Evolutionary conservation across 768 basidiomycete species (phyloP).

Genomic region (Termitomyces sp.): DNA sequence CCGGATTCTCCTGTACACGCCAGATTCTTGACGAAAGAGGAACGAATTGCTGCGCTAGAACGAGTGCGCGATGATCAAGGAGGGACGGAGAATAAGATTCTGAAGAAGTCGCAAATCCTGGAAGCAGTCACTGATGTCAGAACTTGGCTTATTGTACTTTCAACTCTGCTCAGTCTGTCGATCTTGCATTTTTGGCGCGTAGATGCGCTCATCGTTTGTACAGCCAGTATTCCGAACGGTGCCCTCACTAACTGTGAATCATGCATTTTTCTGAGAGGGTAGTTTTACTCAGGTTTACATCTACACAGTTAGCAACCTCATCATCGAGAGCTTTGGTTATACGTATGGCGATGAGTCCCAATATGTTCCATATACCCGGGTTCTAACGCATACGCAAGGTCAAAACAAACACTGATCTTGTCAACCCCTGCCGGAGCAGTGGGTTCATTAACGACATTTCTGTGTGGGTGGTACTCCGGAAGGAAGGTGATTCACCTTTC

Average conservation of each 20-base stretch:
- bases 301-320: slow-evolving; percentile 48
- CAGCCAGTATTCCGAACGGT: slow-evolving; percentile 65
- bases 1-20: slow-evolving; percentile 65
- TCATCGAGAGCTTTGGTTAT: slow-evolving; percentile 61
- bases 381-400: slow-evolving; percentile 23
- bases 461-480: slow-evolving; percentile 64
- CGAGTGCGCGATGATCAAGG: slow-evolving; percentile 63
- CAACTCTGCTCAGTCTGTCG: slow-evolving; percentile 50
- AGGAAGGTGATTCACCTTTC: slow-evolving; percentile 35
- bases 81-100: slow-evolving; percentile 53
- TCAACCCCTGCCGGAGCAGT: slow-evolving; percentile 52
- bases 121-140: slow-evolving; percentile 54
- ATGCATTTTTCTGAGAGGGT: neutral
- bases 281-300: neutral
- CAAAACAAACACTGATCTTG: slow-evolving; percentile 55
- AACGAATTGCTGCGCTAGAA: slow-evolving; percentile 57
- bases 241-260: slow-evolving; percentile 56
- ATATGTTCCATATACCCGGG: neutral
- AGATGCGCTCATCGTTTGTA: neutral
- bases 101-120: slow-evolving; percentile 53
- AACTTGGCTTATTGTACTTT: slow-evolving; percentile 58
- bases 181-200: neutral
- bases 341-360: slow-evolving; percentile 31
- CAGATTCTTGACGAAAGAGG: slow-evolving; percentile 46
- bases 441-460: slow-evolving; percentile 38